Evolutionary conservation across 2,329 filamentous ascomycete species (phyloP), one percentile per base, ranked within the genome.

Genomic region (Alternaria metachromatica): DNA sequence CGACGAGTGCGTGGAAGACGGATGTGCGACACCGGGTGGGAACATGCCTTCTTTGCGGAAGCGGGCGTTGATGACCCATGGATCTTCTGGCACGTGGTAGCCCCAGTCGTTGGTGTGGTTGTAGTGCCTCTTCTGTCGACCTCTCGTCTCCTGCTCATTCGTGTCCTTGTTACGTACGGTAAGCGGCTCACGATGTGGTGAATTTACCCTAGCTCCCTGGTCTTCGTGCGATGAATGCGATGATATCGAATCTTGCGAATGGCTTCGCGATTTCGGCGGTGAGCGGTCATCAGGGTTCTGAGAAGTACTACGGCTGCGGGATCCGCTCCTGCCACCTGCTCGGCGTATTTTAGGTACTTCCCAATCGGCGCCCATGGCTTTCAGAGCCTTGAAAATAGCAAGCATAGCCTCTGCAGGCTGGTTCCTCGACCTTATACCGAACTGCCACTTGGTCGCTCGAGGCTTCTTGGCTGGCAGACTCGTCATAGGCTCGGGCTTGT

Each of bases 371-470:
- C 93, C 94, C 74, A 97, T 90, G 70, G 94, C 94, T 64, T 90
- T 86, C 46, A 99, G 84, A 0, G 96, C 94, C 78, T 95, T 94
- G 84, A 97, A 97, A 60, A 99, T 96, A 74, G 95, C 97, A 25
- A 97, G 84, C 80, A 99, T 91, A 0, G 96, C 96, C 79, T 99
- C 96, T 73, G 94, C 93, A 0, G 96, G 96, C 60, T 93, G 92
- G 75, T 98, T 99, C 53, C 96, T 89, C 49, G 93, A 97, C 41
- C 96, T 89, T 65, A 99, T 99, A 60, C 96, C 96, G 77, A 99
- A 99, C 78, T 99, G 96, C 96, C 96, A 99, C 69, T 95, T 93
- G 15, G 94, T 92, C 1, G 92, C 92, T 75, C 92, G 94, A 6
- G 86, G 82, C 79, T 92, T 94, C 83, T 92, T 93, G 18, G 77